Base-by-base conservation (phyloP, 2,329 filamentous ascomycete genomes). In the Hypoxylon sp. region DNA sequence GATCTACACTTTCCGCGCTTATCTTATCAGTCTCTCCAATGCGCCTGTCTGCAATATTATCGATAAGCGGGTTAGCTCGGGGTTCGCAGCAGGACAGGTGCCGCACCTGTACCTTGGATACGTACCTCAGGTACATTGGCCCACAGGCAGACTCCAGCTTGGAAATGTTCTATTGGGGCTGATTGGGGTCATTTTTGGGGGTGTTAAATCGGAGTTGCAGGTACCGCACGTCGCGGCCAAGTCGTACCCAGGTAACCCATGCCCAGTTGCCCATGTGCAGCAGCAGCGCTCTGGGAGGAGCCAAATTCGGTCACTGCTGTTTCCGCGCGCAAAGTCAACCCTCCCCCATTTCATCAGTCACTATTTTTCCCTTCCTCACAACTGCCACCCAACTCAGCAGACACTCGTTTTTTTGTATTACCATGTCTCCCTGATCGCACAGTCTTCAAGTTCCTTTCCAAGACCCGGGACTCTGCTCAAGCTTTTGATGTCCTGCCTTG, bases 241-340 rank as follows among this genome's bases (percentile, higher is more conserved):
- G n/a, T n/a, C n/a, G n/a, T n/a, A n/a, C n/a, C n/a, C n/a, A n/a
- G n/a, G n/a, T n/a, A n/a, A n/a, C n/a, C n/a, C n/a, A n/a, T n/a
- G n/a, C n/a, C n/a, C 45, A 49, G 49, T 26, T 48, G 35, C 57
- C 48, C 15, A 17, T 29, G 31, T 62, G 57, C 59, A 65, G 58
- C 59, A 53, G 50, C 58, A 38, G 29, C 37, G n/a, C n/a, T n/a
- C n/a, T n/a, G 40, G 60, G 20, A 47, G 21, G 20, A 61, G 54
- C 57, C 60, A 67, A 60, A 65, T 66, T 64, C 60, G 63, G 64
- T 66, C 64, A 67, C 58, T 35, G 29, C 45, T 62, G 64, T 58
- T 60, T 65, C 60, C 53, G 60, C 66, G 65, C 65, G 63, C 66
- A 68, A 65, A 64, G 63, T 56, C 61, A 68, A 62, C 57, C 60